Evolutionary conservation across 179 eudicot genomes (phyloP).

Genomic region (Amaranthus tricolor): DNA sequence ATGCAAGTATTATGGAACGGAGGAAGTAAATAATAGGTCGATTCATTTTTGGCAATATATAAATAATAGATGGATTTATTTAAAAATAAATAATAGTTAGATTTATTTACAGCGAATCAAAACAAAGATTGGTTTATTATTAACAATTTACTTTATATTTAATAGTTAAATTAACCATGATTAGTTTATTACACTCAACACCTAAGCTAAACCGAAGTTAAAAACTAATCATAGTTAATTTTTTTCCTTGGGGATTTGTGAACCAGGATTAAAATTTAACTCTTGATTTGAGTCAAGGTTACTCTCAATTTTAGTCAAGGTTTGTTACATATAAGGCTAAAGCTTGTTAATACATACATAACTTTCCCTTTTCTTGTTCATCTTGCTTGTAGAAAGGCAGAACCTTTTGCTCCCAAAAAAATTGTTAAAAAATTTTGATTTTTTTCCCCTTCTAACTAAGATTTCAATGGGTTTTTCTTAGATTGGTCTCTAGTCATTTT

Average conservation of each 20-base stretch:
- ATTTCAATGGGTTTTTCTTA: conserved; percentile 9
- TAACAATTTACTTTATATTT: no score
- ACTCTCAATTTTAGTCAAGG: no score
- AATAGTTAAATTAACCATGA: no score
- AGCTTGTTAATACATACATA: conserved; percentile 15
- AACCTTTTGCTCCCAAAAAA: conserved; percentile 3
- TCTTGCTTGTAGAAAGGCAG: conserved; percentile 16
- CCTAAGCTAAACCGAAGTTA: neutral
- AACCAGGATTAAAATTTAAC: conserved; percentile 26
- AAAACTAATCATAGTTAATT: conserved; percentile 31
- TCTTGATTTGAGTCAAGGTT: neutral
- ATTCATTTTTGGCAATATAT: no score
- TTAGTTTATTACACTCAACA: no score
- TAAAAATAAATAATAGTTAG: no score
- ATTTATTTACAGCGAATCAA: no score
- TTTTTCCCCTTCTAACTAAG: neutral
- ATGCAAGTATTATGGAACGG: no score
- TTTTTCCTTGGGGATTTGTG: neutral
- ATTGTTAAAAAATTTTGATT: neutral
- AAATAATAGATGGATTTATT: no score
- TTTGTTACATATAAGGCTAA: conserved; percentile 10
- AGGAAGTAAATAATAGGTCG: no score
- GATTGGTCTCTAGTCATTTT: conserved; percentile 26
- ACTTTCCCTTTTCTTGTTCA: conserved; percentile 6
- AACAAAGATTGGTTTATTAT: no score